Evolutionary conservation across 2,329 filamentous ascomycete genomes (phyloP).

Genomic region (Clonostachys byssicola): DNA sequence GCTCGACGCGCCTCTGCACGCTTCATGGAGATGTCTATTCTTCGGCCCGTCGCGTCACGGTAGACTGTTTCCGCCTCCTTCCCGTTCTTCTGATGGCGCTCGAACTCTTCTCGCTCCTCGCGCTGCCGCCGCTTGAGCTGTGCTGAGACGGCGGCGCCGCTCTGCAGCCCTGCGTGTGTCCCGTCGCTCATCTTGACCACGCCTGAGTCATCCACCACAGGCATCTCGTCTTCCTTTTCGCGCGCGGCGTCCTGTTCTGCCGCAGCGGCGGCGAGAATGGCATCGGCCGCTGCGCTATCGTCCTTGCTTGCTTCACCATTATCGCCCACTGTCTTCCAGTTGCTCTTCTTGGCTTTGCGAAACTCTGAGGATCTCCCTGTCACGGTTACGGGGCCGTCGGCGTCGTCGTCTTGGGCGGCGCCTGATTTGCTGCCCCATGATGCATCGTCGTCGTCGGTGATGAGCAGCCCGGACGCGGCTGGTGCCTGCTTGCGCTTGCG

Average conservation of each 20-base stretch:
- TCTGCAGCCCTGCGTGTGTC: slow-evolving; percentile 82
- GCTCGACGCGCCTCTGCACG: slow-evolving; percentile 75
- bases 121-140: slow-evolving; percentile 63
- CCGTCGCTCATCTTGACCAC: slow-evolving; percentile 78
- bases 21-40: slow-evolving; percentile 90
- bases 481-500: slow-evolving; percentile 54
- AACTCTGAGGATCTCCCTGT: slow-evolving; percentile 57
- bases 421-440: slow-evolving; percentile 37
- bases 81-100: slow-evolving; percentile 32
- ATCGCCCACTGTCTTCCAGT: slow-evolving; percentile 69
- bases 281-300: slow-evolving; percentile 64
- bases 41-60: slow-evolving; percentile 88
- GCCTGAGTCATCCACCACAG: slow-evolving; percentile 39
- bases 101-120: slow-evolving; percentile 54
- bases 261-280: slow-evolving; percentile 70
- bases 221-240: slow-evolving; percentile 43
- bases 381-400: slow-evolving; percentile 45
- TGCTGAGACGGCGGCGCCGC: slow-evolving; percentile 70
- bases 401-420: slow-evolving; percentile 46
- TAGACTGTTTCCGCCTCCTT: slow-evolving; percentile 81
- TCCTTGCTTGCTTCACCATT: slow-evolving; percentile 15
- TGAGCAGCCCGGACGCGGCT: slow-evolving; percentile 47
- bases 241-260: slow-evolving; percentile 56
- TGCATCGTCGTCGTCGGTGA: slow-evolving; percentile 60
- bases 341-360: slow-evolving; percentile 71